Conservation (phyloP, 2,329 filamentous ascomycete species). For the Paecilomyces niveus region DNA sequence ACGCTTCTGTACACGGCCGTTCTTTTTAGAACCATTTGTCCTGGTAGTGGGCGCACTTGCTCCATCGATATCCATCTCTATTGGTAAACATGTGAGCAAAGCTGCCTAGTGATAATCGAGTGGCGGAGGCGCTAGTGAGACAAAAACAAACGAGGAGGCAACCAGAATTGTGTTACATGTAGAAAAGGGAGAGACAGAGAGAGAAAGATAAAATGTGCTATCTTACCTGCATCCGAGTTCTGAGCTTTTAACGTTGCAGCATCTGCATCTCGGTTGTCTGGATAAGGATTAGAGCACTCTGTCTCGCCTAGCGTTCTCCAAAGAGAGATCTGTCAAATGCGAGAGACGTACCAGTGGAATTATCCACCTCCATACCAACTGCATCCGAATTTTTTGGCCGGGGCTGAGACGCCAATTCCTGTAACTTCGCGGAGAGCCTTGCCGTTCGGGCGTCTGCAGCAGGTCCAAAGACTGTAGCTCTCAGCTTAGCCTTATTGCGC, state of each 20-base stretch:
- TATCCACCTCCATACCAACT: slow-evolving; percentile 17
- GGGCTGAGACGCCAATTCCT: slow-evolving; percentile 70
- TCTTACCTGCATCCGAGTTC: neutral
- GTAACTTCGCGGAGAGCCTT: slow-evolving; percentile 76
- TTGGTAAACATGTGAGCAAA: neutral
- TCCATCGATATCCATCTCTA: slow-evolving; percentile 36
- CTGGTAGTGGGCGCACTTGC: slow-evolving; percentile 12
- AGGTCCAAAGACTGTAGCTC: slow-evolving; percentile 76
- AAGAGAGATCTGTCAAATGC: neutral
- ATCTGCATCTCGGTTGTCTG: neutral
- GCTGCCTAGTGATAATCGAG: slow-evolving; percentile 5
- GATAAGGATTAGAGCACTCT: neutral
- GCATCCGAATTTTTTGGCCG: slow-evolving; percentile 54
- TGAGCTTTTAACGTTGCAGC: neutral
- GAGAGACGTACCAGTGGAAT: slow-evolving; percentile 10
- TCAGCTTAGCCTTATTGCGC: slow-evolving; percentile 73
- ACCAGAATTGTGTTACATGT: neutral
- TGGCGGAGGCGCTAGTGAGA: neutral
- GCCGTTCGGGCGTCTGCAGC: slow-evolving; percentile 71
- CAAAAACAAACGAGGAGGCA: neutral
- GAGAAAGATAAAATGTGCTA: no score
- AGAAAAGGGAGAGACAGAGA: neutral
- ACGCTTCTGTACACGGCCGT: slow-evolving; percentile 33
- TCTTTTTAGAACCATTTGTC: slow-evolving; percentile 15
- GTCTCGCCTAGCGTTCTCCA: neutral